Evolutionary conservation across 2,329 filamentous ascomycete genomes (phyloP), one percentile per base, ranked within the genome.

Genomic region (Penicillium capsulatum): DNA sequence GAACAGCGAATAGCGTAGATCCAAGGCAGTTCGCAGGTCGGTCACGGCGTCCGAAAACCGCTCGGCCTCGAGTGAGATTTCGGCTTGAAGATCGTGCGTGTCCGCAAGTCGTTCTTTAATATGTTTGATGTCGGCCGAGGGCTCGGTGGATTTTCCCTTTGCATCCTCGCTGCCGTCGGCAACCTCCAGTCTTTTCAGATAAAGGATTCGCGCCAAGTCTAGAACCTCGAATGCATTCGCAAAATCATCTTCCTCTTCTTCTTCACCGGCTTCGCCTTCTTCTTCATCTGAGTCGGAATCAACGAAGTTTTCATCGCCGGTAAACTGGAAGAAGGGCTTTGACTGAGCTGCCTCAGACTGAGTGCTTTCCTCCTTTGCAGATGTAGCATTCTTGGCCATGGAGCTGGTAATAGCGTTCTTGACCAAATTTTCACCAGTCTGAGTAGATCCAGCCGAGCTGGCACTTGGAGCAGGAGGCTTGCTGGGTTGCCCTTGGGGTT

Each of bases 31-130:
- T 53, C 81, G 81, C 36, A 87, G 81, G 65, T 98, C 92, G 32
- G 80, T 76, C 37, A 95, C 86, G n/a, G 92, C 91, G 51, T 87
- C 83, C 29, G 79, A 75, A 60, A 95, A 98, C 71, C 85, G 83
- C 68, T 97, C 92, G 53, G 92, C 95, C 69, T 98, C 92, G 17
- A 98, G 74, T n/a, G 86, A 94, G 47, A 98, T 96, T 67, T 98
- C 92, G 7, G 90, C 86, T 47, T 97, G 84, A 40, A 95, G 77
- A 61, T 96, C 90, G 63, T 96, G 88, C 7, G 88, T 94, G 60
- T 98, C 92, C 45, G 88, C 88, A 22, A 97, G 77, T 40, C 88
- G 81, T 66, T 94, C 87, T 66, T 89, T 90, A 58, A 90, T 73
- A 45, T 85, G 80, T 49, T 75, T 70, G 14, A 67, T 56, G 47